phyloP scores from a whole-genome alignment of 306 rosid genomes.

The Geum urbanum region DNA sequence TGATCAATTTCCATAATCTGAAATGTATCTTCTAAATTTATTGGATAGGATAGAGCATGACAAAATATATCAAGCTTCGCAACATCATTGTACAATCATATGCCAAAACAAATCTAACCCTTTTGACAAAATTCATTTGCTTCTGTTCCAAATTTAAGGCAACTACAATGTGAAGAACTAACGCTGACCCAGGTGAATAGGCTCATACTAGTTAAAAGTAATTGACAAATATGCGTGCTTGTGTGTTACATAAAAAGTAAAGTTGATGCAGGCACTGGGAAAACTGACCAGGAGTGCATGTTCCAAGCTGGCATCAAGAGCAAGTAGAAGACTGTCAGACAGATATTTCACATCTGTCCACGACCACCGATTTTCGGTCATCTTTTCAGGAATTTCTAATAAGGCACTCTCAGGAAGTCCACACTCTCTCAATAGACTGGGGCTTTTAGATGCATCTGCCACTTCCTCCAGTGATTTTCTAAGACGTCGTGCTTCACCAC shows the following conservation, averaged over 20 bases:
- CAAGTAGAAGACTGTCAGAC: slow-evolving; percentile 80
- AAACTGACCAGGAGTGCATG: slow-evolving; percentile 83
- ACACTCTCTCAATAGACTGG: slow-evolving; percentile 58
- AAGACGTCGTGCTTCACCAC: slow-evolving; percentile 94
- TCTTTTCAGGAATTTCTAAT: slow-evolving; percentile 61
- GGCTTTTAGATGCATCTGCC: slow-evolving; percentile 73
- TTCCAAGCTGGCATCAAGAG: slow-evolving; percentile 96
- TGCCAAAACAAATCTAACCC: neutral
- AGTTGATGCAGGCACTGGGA: slow-evolving; percentile 8
- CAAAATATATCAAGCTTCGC: neutral
- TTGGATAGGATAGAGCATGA: neutral
- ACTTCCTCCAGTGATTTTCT: slow-evolving; percentile 75
- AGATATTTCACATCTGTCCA: slow-evolving; percentile 92
- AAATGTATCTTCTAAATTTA: neutral
- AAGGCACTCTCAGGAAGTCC: slow-evolving; percentile 74
- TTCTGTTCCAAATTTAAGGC: neutral
- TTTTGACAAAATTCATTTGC: neutral
- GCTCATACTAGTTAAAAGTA: too few relatives aligned
- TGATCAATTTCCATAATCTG: neutral
- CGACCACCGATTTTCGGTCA: slow-evolving; percentile 74
- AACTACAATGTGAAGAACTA: neutral
- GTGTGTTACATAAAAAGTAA: neutral
- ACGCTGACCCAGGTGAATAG: too few relatives aligned
- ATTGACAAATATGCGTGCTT: neutral
- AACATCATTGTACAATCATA: neutral